These are phyloP conservation scores for Priceomyces haplophilus DNA, from an alignment of 805 yeast species.

Conservation along the genomic window DNA sequence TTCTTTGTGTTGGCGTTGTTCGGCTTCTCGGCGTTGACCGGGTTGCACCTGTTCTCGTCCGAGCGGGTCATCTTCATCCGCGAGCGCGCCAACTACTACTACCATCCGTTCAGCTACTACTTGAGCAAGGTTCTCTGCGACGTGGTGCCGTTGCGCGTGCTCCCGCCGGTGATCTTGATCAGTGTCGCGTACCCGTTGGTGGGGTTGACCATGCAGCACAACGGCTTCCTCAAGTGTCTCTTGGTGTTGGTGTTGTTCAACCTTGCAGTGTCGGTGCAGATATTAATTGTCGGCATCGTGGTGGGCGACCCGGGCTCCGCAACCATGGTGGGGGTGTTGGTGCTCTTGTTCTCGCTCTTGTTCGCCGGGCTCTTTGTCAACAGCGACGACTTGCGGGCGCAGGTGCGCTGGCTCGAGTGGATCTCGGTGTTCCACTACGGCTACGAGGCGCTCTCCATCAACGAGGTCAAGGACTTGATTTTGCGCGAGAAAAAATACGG, in stretches of 20 bases:
- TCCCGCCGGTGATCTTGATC: slow-evolving; percentile 85
- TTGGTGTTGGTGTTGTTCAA: slow-evolving; percentile 77
- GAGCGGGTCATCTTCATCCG: slow-evolving; percentile 88
- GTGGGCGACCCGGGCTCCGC: slow-evolving; percentile 91
- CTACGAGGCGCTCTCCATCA: slow-evolving; percentile 86
- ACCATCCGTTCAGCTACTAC: slow-evolving; percentile 83
- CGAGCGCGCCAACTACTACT: slow-evolving; percentile 93
- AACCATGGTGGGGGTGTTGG: slow-evolving; percentile 79
- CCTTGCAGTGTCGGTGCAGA: slow-evolving; percentile 78
- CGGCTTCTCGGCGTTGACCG: slow-evolving; percentile 92
- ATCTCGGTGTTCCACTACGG: slow-evolving; percentile 93
- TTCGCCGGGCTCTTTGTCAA: slow-evolving; percentile 94
- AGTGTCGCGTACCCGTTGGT: slow-evolving; percentile 86
- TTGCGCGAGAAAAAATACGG: slow-evolving; percentile 89
- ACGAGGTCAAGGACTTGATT: slow-evolving; percentile 85
- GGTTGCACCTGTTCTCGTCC: slow-evolving; percentile 80
- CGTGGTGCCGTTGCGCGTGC: slow-evolving; percentile 82
- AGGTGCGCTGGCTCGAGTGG: slow-evolving; percentile 73
- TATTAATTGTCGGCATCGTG: slow-evolving; percentile 82
- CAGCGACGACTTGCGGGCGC: slow-evolving; percentile 54
- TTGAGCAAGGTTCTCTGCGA: slow-evolving; percentile 85
- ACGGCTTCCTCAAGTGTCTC: slow-evolving; percentile 69
- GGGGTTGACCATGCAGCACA: slow-evolving; percentile 76
- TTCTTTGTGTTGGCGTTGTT: slow-evolving; percentile 87
- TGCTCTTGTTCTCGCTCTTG: slow-evolving; percentile 76